Evolutionary conservation across 2,329 filamentous ascomycete genomes (phyloP).

Genomic region (Fusarium sp.): DNA sequence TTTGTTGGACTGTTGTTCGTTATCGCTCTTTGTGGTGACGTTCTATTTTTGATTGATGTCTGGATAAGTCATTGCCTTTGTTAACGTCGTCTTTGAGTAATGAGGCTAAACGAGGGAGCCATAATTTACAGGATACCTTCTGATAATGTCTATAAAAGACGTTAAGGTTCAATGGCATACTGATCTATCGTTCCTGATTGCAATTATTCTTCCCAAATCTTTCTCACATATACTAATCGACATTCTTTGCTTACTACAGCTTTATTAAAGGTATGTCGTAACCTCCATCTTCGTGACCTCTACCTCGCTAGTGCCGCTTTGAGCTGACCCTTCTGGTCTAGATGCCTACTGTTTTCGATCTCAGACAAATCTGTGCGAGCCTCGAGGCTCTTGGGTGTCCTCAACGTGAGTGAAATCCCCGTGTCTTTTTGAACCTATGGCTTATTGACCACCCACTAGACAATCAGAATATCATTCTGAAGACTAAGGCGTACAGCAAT

Average conservation of each 20-base stretch:
- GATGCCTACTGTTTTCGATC: neutral
- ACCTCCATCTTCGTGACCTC: rapidly evolving
- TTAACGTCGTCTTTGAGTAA: rapidly evolving
- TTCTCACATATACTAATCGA: rapidly evolving
- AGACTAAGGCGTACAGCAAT: neutral
- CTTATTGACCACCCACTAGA: rapidly evolving
- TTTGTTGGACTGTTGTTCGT: too few relatives aligned
- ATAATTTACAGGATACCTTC: rapidly evolving
- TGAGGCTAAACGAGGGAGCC: rapidly evolving
- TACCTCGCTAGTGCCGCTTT: rapidly evolving
- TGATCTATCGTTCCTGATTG: rapidly evolving
- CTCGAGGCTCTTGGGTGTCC: neutral
- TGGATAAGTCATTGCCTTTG: neutral
- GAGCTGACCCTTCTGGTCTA: rapidly evolving
- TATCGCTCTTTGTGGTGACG: neutral
- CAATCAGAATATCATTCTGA: neutral
- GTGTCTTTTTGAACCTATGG: rapidly evolving
- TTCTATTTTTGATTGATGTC: rapidly evolving
- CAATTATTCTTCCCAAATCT: rapidly evolving
- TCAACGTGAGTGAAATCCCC: rapidly evolving
- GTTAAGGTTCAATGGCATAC: rapidly evolving
- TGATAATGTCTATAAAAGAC: rapidly evolving
- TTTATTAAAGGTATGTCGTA: neutral
- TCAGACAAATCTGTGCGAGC: neutral
- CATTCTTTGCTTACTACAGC: rapidly evolving